Evolutionary conservation across 1,139 yeast species (phyloP).

Genomic region (Zygoascus hellenicus): DNA sequence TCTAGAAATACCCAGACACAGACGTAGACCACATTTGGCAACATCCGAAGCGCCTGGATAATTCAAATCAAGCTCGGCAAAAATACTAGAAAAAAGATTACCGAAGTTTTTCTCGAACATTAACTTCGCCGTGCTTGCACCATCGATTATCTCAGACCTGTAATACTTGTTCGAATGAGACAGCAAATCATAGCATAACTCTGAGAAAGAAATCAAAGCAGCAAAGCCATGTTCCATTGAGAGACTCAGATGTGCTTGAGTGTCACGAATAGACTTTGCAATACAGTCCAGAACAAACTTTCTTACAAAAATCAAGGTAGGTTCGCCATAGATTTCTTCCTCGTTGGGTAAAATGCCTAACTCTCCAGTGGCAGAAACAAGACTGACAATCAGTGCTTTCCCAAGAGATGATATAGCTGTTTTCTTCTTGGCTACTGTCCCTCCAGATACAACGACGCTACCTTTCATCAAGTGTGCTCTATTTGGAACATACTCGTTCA

Average conservation of each 20-base stretch:
- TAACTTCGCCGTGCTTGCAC: conserved; percentile 54
- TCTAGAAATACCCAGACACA: conserved; percentile 58
- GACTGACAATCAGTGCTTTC: conserved; percentile 33
- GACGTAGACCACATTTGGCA: conserved; percentile 51
- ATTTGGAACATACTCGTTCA: conserved; percentile 69
- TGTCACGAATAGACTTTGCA: conserved; percentile 56
- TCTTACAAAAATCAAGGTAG: conserved; percentile 66
- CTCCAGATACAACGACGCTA: conserved; percentile 34
- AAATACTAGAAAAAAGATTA: conserved; percentile 47
- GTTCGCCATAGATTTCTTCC: conserved; percentile 46
- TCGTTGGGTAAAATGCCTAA: conserved; percentile 16
- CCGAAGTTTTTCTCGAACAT: conserved; percentile 66
- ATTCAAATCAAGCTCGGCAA: conserved; percentile 64
- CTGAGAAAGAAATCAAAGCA: conserved; percentile 53
- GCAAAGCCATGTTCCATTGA: conserved; percentile 42
- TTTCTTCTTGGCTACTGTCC: conserved; percentile 24
- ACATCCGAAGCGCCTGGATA: conserved; percentile 61
- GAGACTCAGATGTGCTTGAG: conserved; percentile 31
- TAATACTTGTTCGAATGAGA: conserved; percentile 24
- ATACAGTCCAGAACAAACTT: conserved; percentile 68
- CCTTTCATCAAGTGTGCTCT: neutral
- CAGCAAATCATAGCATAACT: conserved; percentile 37
- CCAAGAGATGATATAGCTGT: conserved; percentile 47
- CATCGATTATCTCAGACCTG: conserved; percentile 50
- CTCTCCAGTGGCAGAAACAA: conserved; percentile 57